Evolutionary conservation across 805 yeast species (phyloP).

Genomic region (Candida sanyiensis): DNA sequence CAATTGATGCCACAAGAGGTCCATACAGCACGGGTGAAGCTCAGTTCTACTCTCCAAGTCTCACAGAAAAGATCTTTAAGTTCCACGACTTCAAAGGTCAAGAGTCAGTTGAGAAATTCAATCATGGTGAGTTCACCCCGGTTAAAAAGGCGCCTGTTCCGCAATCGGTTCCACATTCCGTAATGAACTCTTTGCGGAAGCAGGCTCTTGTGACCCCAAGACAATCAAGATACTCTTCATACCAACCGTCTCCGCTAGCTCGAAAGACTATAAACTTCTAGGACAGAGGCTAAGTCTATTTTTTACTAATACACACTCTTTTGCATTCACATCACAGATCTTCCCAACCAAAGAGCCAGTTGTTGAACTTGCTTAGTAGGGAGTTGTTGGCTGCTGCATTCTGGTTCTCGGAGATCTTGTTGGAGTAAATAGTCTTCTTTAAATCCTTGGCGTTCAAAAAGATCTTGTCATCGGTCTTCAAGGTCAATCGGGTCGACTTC

Average conservation of each 20-base stretch:
- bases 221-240: conserved; percentile 9
- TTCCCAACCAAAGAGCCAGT: conserved; percentile 53
- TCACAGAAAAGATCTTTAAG: conserved; percentile 37
- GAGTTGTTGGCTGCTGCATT: conserved; percentile 18
- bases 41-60: conserved; percentile 28
- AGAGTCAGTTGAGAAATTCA: conserved; percentile 28
- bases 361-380: conserved; percentile 32
- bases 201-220: conserved; percentile 16
- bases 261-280: conserved; percentile 10
- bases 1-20: conserved; percentile 48
- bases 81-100: conserved; percentile 40
- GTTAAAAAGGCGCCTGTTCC: conserved; percentile 15
- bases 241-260: conserved; percentile 24
- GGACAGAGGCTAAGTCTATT: neutral
- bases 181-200: conserved; percentile 6
- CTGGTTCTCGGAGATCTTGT: conserved; percentile 16
- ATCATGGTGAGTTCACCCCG: conserved; percentile 29
- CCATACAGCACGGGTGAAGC: conserved; percentile 24
- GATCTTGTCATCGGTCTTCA: conserved; percentile 39
- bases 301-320: neutral
- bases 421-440: conserved; percentile 17
- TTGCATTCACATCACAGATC: conserved; percentile 28
- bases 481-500: conserved; percentile 24
- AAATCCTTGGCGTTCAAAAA: conserved; percentile 26
- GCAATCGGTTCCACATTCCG: conserved; percentile 12